Conservation (phyloP, 1,284 basidiomycete genomes). For the Cutaneotrichosporon spelunceum region DNA sequence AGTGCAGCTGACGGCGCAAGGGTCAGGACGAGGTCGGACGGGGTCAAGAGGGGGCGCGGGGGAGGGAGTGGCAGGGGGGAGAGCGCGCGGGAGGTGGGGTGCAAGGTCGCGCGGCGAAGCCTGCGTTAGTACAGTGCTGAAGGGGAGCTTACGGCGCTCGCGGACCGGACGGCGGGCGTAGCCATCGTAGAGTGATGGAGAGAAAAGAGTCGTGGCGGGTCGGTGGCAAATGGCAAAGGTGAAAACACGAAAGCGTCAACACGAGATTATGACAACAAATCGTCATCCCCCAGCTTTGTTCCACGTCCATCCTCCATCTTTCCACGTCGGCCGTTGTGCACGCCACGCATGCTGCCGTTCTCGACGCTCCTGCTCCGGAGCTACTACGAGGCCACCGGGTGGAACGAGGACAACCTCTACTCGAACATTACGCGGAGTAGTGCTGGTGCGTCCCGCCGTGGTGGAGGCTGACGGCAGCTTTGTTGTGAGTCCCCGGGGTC, state of each 20-base stretch:
- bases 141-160: constrained; percentile 18
- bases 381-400: constrained; percentile 86
- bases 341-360: neutral
- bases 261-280: too few relatives aligned
- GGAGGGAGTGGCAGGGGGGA: constrained; percentile 10
- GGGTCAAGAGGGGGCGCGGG: constrained; percentile 19
- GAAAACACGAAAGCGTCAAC: too few relatives aligned
- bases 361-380: constrained; percentile 62
- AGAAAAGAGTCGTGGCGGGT: neutral
- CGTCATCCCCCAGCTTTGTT: neutral
- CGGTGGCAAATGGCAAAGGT: neutral
- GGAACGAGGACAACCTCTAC: constrained; percentile 95
- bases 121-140: constrained; percentile 1
- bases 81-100: constrained; percentile 23
- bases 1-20: too few relatives aligned
- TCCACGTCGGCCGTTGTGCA: too few relatives aligned
- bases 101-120: constrained; percentile 17
- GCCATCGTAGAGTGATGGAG: constrained; percentile 20
- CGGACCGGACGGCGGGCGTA: constrained; percentile 24
- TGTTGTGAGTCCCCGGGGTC: constrained; percentile 20
- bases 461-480: constrained; percentile 42
- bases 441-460: constrained; percentile 57
- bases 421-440: constrained; percentile 85
- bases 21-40: too few relatives aligned
- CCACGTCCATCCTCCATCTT: neutral